phyloP scores from a whole-genome alignment of 1,284 basidiomycete species.

The Ganoderma multipileum region DNA sequence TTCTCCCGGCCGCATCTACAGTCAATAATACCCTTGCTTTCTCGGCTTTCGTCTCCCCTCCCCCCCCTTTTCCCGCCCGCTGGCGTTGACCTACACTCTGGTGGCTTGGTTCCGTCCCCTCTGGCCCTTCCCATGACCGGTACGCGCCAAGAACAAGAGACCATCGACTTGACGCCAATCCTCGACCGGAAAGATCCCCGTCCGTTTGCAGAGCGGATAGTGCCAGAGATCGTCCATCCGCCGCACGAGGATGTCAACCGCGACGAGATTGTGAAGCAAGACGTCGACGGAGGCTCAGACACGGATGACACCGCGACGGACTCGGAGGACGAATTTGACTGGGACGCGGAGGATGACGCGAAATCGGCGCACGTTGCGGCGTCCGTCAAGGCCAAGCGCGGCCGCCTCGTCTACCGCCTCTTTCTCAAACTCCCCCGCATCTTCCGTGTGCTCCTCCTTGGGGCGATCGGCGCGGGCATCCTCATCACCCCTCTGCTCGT shows the following conservation, averaged over 20 bases:
- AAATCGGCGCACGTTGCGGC: conserved; percentile 31
- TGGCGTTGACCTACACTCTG: not conserved
- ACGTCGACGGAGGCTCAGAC: conserved; percentile 48
- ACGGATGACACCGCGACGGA: conserved; percentile 65
- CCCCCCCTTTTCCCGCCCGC: conserved; percentile 5
- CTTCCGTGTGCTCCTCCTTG: conserved; percentile 62
- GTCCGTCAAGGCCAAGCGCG: conserved; percentile 53
- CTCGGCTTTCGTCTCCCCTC: not conserved
- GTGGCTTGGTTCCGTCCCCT: not conserved
- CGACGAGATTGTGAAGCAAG: conserved; percentile 32
- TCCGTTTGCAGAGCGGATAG: conserved; percentile 23
- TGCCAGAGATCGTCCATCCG: conserved; percentile 27
- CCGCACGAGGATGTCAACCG: conserved; percentile 30
- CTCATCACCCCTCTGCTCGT: conserved; percentile 75
- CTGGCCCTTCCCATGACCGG: conserved; percentile 25
- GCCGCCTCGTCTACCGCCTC: conserved; percentile 64
- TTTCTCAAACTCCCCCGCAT: conserved; percentile 74
- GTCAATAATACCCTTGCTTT: not conserved
- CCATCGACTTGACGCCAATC: conserved; percentile 36
- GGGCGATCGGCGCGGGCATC: conserved; percentile 63
- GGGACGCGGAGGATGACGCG: conserved; percentile 65
- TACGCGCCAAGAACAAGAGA: conserved; percentile 20
- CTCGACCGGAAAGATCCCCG: conserved; percentile 27
- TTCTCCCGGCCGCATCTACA: conserved; percentile 5
- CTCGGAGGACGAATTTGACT: conserved; percentile 76